These are phyloP conservation scores for Fusarium nygamai DNA, from an alignment of 2,329 filamentous ascomycete genomes.

Conservation along the genomic window DNA sequence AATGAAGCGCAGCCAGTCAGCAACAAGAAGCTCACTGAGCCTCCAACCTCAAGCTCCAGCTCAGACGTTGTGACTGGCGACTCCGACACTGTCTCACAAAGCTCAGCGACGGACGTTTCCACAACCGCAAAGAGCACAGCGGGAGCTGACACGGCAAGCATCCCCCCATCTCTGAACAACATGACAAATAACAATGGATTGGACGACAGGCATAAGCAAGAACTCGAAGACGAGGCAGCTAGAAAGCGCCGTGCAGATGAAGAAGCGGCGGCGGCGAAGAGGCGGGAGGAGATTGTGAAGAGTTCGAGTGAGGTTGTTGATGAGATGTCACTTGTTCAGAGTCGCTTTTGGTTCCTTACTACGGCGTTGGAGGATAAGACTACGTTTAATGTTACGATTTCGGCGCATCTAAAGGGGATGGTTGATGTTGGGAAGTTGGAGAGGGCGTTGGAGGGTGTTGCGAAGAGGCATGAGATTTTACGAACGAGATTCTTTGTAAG, in stretches of 20 bases:
- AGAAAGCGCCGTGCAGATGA: background rate
- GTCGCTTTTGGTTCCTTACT: slow-evolving; percentile 5
- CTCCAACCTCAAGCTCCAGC: background rate
- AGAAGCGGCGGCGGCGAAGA: background rate
- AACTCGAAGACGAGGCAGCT: background rate
- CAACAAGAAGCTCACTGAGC: background rate
- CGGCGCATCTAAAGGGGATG: background rate
- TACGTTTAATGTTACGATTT: slow-evolving; percentile 5
- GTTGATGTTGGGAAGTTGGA: background rate
- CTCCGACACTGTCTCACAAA: background rate
- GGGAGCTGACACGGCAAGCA: background rate
- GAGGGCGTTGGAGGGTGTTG: background rate
- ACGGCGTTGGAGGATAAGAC: slow-evolving; percentile 1
- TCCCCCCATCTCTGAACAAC: background rate
- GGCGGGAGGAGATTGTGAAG: background rate
- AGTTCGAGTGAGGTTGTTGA: background rate
- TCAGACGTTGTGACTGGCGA: background rate
- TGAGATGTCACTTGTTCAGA: slow-evolving; percentile 3
- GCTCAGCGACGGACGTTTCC: slow-evolving; percentile 2
- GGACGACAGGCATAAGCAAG: background rate
- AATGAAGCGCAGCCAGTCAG: background rate
- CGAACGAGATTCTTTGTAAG: slow-evolving; percentile 6
- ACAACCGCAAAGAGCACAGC: background rate
- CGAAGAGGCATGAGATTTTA: background rate
- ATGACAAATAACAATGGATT: background rate